Base-by-base conservation (phyloP, 108 stramenopile species). In the Aureococcus anophagefferens region DNA sequence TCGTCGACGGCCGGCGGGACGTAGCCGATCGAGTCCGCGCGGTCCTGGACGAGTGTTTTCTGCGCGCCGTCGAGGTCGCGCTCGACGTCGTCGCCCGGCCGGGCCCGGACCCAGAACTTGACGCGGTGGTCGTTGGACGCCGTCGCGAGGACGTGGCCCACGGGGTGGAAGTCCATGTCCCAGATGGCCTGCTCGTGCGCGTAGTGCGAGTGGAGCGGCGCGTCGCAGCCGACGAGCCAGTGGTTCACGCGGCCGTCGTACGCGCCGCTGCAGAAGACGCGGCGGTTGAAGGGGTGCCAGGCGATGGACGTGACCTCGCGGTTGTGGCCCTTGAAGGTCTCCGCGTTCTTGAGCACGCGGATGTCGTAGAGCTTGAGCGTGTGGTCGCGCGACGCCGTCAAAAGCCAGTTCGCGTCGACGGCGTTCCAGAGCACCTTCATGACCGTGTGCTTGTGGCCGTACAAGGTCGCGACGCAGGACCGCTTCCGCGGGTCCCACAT, bases 111-210 rank as follows among this genome's bases (percentile, higher is more conserved):
- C 93, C 94, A 97, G 77, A 95, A 94, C 79, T 95, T 95, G 64
- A 89, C 88, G 69, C 89, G 91, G 59, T 91, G 81, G 80, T 97
- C 96, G 78, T 94, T 92, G 64, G 83, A 81, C 30, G 88, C 94
- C 17, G 91, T 91, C 0, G 94, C 94, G 33, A 98, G 73, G 72
- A 91, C 78, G 74, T 95, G 93, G 14, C 96, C 96, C 13, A 89
- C 85, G 5, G 96, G 96, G 81, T 95, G 94, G 94, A 94, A 98
- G 74, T 88, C 88, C 83, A 96, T 77, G 79, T 92, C 91, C 94
- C 94, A 95, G 72, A 98, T 90, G 32, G 96, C 91, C 87, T 91
- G 90, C 62, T 97, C 94, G 80, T 97, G 96, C 29, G 96, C 96
- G 75, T 68, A 5, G 68, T 74, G n/a, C 67, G 66, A 59, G 9